phyloP scores from a whole-genome alignment of 1,284 basidiomycete genomes.

The Abortiporus biennis region DNA sequence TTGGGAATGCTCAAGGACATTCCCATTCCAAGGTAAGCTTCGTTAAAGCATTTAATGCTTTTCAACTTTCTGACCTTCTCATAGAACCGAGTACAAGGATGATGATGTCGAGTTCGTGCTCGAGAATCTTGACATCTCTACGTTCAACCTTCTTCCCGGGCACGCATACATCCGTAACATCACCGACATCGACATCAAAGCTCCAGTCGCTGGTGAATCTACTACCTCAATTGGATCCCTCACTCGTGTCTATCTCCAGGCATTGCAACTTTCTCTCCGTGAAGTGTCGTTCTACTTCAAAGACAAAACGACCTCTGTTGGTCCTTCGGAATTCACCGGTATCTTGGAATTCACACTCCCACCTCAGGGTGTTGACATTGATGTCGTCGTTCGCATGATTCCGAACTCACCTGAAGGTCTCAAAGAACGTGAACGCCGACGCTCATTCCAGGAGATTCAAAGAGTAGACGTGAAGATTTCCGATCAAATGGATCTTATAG shows the following conservation, averaged over 20 bases:
- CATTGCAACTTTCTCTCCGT: conserved; percentile 50
- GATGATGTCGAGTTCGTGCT: conserved; percentile 61
- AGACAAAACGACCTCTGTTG: conserved; percentile 47
- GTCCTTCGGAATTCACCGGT: conserved; percentile 52
- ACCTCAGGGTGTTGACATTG: conserved; percentile 57
- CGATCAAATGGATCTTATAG: conserved; percentile 43
- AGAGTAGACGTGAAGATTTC: conserved; percentile 43
- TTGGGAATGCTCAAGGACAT: conserved; percentile 44
- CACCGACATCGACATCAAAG: conserved; percentile 62
- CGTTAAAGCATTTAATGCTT: not conserved
- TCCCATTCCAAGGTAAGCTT: conserved; percentile 56
- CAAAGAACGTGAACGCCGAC: conserved; percentile 33
- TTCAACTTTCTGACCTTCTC: not conserved
- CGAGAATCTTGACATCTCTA: conserved; percentile 63
- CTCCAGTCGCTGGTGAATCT: conserved; percentile 29
- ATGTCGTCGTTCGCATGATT: conserved; percentile 57
- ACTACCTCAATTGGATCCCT: conserved; percentile 50
- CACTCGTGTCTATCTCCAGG: conserved; percentile 57
- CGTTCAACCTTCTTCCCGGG: conserved; percentile 57
- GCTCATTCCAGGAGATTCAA: conserved; percentile 53
- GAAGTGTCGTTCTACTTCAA: conserved; percentile 69
- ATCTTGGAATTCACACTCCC: conserved; percentile 56
- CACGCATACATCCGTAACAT: conserved; percentile 68
- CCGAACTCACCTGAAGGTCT: conserved; percentile 38
- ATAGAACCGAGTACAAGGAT: conserved; percentile 63